These are phyloP conservation scores for Lichina pygmaea DNA, from an alignment of 495 filamentous ascomycete genomes.

Conservation along the genomic window DNA sequence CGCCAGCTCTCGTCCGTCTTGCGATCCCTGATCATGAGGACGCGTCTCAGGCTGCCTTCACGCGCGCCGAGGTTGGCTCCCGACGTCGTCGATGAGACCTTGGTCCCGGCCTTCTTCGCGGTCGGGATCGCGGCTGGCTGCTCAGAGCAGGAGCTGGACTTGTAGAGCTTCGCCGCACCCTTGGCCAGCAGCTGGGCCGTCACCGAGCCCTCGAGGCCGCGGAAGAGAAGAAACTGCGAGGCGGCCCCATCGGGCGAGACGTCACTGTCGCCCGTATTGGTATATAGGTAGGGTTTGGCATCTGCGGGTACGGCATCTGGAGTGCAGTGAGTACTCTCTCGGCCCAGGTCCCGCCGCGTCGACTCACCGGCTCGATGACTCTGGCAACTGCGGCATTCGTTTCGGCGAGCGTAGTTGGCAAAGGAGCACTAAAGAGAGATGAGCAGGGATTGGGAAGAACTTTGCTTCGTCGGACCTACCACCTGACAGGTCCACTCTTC, in stretches of 20 bases:
- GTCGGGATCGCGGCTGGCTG: slow-evolving; percentile 10
- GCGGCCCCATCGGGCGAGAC: slow-evolving; percentile 44
- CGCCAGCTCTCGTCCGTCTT: slow-evolving; percentile 53
- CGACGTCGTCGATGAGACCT: slow-evolving; percentile 48
- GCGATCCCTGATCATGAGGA: slow-evolving; percentile 56
- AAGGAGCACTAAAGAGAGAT: slow-evolving; percentile 31
- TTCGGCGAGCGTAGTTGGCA: slow-evolving; percentile 41
- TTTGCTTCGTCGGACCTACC: slow-evolving; percentile 16
- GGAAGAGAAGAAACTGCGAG: slow-evolving; percentile 60
- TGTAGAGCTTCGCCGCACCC: slow-evolving; percentile 55
- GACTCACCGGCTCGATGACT: slow-evolving; percentile 38
- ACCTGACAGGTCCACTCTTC: slow-evolving; percentile 56
- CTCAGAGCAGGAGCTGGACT: slow-evolving; percentile 17
- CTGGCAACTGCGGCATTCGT: slow-evolving; percentile 51
- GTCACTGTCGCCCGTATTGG: slow-evolving; percentile 56
- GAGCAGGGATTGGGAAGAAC: background rate
- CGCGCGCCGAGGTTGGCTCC: slow-evolving; percentile 50
- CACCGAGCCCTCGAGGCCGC: slow-evolving; percentile 44
- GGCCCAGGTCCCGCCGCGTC: no score
- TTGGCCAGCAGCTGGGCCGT: slow-evolving; percentile 55
- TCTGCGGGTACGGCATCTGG: no score
- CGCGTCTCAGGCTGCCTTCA: slow-evolving; percentile 46
- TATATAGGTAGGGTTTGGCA: slow-evolving; percentile 8
- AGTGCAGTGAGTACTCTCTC: no score
- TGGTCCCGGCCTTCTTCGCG: slow-evolving; percentile 28